Base-by-base conservation (phyloP, 192 early-diverging fungal species). In the Haplosporangium gracile region DNA sequence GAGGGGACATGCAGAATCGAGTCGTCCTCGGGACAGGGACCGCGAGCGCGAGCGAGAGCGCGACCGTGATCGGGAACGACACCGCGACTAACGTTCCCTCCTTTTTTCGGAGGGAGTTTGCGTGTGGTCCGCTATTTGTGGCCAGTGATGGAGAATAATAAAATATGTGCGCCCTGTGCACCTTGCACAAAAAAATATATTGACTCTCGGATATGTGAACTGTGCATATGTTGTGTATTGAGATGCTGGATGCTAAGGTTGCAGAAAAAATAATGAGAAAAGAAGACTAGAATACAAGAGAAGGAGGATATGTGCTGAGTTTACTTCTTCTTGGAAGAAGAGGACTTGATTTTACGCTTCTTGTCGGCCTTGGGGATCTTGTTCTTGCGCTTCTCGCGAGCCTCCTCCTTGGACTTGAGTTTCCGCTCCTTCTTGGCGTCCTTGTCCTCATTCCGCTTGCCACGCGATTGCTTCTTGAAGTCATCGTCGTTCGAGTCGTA, bases 351-450 rank as follows among this genome's bases (percentile, higher is more conserved):
- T 84, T 96, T 97, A 76, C 97, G 92, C 88, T 98, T 99, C 88
- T 99, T 99, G 86, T 97, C 96, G 22, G 96, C 93, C 89, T 99
- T 99, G 34, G 98, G 97, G 22, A 98, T 93, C 90, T 99, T 99
- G 82, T 90, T 92, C 83, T 99, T 98, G 83, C 98, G 91, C 84
- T 96, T 95, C 81, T 98, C 97, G 53, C 97, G 94, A 55, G 94
- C 95, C 72, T 94, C 96, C 68, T 99, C 98, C 88, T 98, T 99
- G 32, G 92, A 92, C 13, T 93, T 93, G 69, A 93, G 91, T 83
- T 99, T 98, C 65, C 96, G 95, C 77, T 95, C 96, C 88, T 95
- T 96, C 89, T 98, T 98, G 3, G 92, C 91, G 5, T 98, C 95
- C 90, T 96, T 97, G 82, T 96, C 96, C 77, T 98, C 97, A 81